Percentiles rank a stretch among this genome's conserved stretches.
These are phyloP conservation scores for Pestalotiopsis sp. DNA, from an alignment of 2,329 filamentous ascomycete species.

Conservation along the genomic window DNA sequence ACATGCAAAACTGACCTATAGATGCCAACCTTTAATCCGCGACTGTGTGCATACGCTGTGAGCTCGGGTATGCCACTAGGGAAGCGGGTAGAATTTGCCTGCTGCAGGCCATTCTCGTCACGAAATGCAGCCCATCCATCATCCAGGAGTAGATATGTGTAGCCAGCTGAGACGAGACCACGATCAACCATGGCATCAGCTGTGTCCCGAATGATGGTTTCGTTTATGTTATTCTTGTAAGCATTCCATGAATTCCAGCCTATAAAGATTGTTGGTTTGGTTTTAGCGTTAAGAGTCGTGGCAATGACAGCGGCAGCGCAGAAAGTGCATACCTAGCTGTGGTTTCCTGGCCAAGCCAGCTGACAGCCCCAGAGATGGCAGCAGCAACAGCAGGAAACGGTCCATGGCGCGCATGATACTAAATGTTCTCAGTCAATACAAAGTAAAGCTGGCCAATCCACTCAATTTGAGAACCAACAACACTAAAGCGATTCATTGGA, in stretches of 20 bases:
- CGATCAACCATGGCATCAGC: slow-evolving; percentile 16
- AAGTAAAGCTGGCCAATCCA: background rate
- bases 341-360: slow-evolving; percentile 6
- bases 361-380: background rate
- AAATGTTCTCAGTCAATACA: background rate
- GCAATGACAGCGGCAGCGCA: background rate
- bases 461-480: too few relatives aligned
- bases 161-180: slow-evolving; percentile 17
- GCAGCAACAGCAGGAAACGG: background rate
- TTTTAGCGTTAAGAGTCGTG: too few relatives aligned
- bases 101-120: slow-evolving; percentile 22
- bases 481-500: too few relatives aligned
- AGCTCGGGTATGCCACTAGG: slow-evolving; percentile 27
- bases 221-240: slow-evolving; percentile 22
- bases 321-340: background rate
- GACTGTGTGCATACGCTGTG: slow-evolving; percentile 47
- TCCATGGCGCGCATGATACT: background rate
- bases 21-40: slow-evolving; percentile 56
- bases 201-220: slow-evolving; percentile 22
- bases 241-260: slow-evolving; percentile 24
- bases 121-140: slow-evolving; percentile 25
- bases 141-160: slow-evolving; percentile 23
- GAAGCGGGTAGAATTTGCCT: slow-evolving; percentile 20
- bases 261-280: background rate
- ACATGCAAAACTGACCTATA: slow-evolving; percentile 36